Base-by-base conservation (phyloP, 2,329 filamentous ascomycete genomes). In the Colletotrichum nymphaeae region DNA sequence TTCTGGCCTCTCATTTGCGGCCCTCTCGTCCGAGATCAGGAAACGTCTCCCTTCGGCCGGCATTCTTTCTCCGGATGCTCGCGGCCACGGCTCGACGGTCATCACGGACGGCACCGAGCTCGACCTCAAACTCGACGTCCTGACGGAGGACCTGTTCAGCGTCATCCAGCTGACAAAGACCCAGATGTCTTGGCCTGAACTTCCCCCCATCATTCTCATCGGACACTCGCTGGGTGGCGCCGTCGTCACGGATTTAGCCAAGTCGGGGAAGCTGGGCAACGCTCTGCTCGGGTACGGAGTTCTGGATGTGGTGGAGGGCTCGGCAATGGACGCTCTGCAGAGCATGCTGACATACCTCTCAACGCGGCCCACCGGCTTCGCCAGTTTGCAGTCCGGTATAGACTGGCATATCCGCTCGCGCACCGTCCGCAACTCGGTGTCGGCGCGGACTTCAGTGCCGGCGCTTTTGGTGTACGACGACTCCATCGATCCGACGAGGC, bases 221-320 rank as follows among this genome's bases (percentile, higher is more conserved):
- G 97, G 97, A 32, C 97, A 99, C 84, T 97, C 94, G 52, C 90
- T 98, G 3, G 97, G 97, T 66, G 97, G 97, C 16, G 96, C 96
- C 7, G 94, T 98, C 0, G 91, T 98, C 9, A 97, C 95, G 0
- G 91, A 98, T 78, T 87, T 97, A 69, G 95, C 95, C 14, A 91
- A 89, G 78, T 88, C 88, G 22, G 90, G 90, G 1, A 84, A 87
- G 52, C 84, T 98, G 46, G 94, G 93, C 1, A 81, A 84, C 49
- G 88, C 91, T 30, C 81, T 98, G 1, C 86, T 98, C 19, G 97
- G 94, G 24, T 98, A 96, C 83, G 94, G 92, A 4, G 95, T 98
- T 8, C 87, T 99, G 19, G 97, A 99, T 83, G 95, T 99, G 5
- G 97, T 99, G 32, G 97, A 99, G 83, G 94, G 97, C 12, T 97